Percentiles rank a stretch among this genome's conserved stretches.
Conservation (phyloP, 495 filamentous ascomycete species). For the Lasiosphaeria ovina region DNA sequence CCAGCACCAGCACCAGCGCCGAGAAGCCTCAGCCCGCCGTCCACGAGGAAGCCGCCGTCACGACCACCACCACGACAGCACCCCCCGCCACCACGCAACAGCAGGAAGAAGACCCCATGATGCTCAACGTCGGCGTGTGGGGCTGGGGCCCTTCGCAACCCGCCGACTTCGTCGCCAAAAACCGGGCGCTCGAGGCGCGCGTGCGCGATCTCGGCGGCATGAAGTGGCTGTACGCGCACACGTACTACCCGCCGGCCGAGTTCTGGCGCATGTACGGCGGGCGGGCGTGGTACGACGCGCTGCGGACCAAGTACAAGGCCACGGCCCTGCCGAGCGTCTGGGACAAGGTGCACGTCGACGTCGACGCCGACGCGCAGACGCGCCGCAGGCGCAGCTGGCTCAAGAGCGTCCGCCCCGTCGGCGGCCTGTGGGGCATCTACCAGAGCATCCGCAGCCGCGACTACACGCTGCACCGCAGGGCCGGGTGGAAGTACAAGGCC, state of each 20-base stretch:
- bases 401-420: slow-evolving; percentile 46
- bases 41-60: not conserved
- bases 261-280: slow-evolving; percentile 58
- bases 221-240: slow-evolving; percentile 63
- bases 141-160: slow-evolving; percentile 46
- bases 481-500: slow-evolving; percentile 50
- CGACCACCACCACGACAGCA: slow-evolving; percentile 6
- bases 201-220: slow-evolving; percentile 64
- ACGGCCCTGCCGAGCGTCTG: slow-evolving; percentile 53
- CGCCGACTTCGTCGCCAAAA: slow-evolving; percentile 50
- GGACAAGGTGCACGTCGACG: slow-evolving; percentile 55
- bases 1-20: not conserved
- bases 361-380: slow-evolving; percentile 24
- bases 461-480: slow-evolving; percentile 52
- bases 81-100: not conserved
- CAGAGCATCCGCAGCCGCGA: slow-evolving; percentile 56
- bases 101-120: slow-evolving; percentile 32
- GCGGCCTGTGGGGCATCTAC: slow-evolving; percentile 55
- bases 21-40: not conserved
- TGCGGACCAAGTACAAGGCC: slow-evolving; percentile 53
- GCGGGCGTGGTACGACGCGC: slow-evolving; percentile 47
- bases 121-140: slow-evolving; percentile 58
- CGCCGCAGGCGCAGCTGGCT: slow-evolving; percentile 36
- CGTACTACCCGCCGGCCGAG: slow-evolving; percentile 54
- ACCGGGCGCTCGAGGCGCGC: slow-evolving; percentile 63